Evolutionary conservation across 305 asterid genomes (phyloP).

Genomic region (Fraxinus albicans): DNA sequence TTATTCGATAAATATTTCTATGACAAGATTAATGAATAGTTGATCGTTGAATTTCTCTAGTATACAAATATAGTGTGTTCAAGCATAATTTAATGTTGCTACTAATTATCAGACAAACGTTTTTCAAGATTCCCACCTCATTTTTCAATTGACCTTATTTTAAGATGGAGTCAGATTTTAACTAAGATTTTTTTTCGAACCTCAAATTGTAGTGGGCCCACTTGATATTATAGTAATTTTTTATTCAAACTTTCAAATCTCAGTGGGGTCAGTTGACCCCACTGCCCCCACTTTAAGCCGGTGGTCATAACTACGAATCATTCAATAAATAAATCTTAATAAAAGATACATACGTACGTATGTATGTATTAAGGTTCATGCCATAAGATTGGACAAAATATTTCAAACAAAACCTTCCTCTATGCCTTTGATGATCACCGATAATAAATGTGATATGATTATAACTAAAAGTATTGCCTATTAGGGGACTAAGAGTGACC

Average conservation of each 20-base stretch:
- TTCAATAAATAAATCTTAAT: not conserved
- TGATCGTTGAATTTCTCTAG: not conserved
- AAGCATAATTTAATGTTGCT: not conserved
- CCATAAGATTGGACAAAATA: not conserved
- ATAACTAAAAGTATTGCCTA: not conserved
- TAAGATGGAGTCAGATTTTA: not conserved
- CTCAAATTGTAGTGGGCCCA: not conserved
- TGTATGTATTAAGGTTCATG: not conserved
- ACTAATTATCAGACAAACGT: not conserved
- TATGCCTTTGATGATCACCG: not conserved
- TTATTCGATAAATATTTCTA: not conserved
- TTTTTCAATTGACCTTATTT: not conserved
- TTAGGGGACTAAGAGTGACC: not conserved
- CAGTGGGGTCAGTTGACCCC: not conserved
- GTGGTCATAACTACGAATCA: not conserved
- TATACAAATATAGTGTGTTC: not conserved
- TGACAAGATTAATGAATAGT: not conserved
- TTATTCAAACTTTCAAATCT: not conserved
- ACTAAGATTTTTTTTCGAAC: not conserved
- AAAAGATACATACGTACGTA: not conserved
- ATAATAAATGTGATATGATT: not conserved
- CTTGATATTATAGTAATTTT: not conserved
- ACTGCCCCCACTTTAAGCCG: not conserved
- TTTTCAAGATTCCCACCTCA: not conserved
- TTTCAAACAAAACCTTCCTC: not conserved